These are phyloP conservation scores for Xylaria sp. DNA, from an alignment of 2,329 filamentous ascomycete genomes.

Conservation along the genomic window DNA sequence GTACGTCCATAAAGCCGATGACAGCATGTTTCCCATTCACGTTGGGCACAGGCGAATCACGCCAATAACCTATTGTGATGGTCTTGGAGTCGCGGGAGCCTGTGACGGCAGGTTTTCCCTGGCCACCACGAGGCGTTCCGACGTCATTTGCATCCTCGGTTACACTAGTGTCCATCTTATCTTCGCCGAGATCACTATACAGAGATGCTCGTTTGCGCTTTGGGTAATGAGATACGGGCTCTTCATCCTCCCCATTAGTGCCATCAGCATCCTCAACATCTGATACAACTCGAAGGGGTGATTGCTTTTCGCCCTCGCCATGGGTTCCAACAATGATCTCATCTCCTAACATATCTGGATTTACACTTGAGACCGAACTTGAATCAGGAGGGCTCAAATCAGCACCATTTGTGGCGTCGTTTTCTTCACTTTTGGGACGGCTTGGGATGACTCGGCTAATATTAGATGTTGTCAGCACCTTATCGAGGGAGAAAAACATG, in stretches of 20 bases:
- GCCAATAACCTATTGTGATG: slow-evolving; percentile 68
- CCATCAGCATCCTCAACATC: slow-evolving; percentile 59
- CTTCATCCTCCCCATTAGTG: slow-evolving; percentile 55
- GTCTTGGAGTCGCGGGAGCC: slow-evolving; percentile 54
- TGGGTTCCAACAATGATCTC: slow-evolving; percentile 65
- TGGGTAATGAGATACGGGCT: slow-evolving; percentile 56
- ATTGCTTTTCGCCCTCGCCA: slow-evolving; percentile 54
- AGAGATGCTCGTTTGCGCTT: slow-evolving; percentile 68
- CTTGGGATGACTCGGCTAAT: slow-evolving; percentile 39
- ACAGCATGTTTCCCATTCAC: slow-evolving; percentile 66
- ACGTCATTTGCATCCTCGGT: slow-evolving; percentile 49
- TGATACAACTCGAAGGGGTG: slow-evolving; percentile 51
- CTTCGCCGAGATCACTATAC: slow-evolving; percentile 62
- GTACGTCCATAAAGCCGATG: slow-evolving; percentile 71
- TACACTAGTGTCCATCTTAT: slow-evolving; percentile 56
- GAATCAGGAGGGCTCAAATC: slow-evolving; percentile 60
- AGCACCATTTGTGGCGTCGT: slow-evolving; percentile 52
- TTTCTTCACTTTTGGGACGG: slow-evolving; percentile 50
- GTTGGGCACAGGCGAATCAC: slow-evolving; percentile 65
- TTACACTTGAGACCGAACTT: slow-evolving; percentile 55
- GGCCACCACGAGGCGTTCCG: slow-evolving; percentile 24
- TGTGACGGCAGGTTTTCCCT: slow-evolving; percentile 18
- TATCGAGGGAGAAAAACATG: not conserved
- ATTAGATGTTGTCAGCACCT: slow-evolving; percentile 29
- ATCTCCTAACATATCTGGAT: slow-evolving; percentile 59